Evolutionary conservation across 108 stramenopile genomes (phyloP).

Genomic region (Skeletonema marinoi): DNA sequence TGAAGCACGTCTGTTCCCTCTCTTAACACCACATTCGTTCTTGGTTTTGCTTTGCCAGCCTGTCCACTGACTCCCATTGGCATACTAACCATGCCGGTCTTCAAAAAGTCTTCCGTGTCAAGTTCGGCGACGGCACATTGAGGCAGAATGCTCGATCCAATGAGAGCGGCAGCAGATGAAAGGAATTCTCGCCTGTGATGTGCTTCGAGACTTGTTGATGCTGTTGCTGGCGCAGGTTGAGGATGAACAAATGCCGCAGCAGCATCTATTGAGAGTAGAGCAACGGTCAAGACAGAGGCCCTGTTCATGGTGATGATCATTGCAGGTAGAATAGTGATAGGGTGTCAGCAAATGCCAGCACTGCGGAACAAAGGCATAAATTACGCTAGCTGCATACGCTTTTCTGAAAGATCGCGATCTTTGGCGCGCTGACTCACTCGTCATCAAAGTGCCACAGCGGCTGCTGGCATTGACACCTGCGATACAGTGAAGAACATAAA

Average conservation of each 20-base stretch:
- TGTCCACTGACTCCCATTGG: slow-evolving; percentile 79
- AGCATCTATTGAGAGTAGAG: neutral
- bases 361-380: too few species aligned
- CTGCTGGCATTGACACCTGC: too few species aligned
- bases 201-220: neutral
- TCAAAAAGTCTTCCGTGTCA: slow-evolving; percentile 57
- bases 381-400: too few species aligned
- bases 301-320: neutral
- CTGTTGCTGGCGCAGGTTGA: too few species aligned
- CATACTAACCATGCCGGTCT: slow-evolving; percentile 52
- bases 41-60: slow-evolving; percentile 67
- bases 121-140: slow-evolving; percentile 1
- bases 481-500: too few species aligned
- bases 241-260: neutral
- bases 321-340: too few species aligned
- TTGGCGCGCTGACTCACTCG: too few species aligned
- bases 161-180: neutral
- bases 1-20: slow-evolving; percentile 70
- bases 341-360: too few species aligned
- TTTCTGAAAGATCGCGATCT: too few species aligned
- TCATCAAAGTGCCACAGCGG: too few species aligned
- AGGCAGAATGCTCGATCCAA: neutral
- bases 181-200: slow-evolving; percentile 1
- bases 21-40: slow-evolving; percentile 61
- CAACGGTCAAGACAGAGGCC: neutral